These are phyloP conservation scores for Lachnellula hyalina DNA, from an alignment of 2,329 filamentous ascomycete species.

Conservation along the genomic window DNA sequence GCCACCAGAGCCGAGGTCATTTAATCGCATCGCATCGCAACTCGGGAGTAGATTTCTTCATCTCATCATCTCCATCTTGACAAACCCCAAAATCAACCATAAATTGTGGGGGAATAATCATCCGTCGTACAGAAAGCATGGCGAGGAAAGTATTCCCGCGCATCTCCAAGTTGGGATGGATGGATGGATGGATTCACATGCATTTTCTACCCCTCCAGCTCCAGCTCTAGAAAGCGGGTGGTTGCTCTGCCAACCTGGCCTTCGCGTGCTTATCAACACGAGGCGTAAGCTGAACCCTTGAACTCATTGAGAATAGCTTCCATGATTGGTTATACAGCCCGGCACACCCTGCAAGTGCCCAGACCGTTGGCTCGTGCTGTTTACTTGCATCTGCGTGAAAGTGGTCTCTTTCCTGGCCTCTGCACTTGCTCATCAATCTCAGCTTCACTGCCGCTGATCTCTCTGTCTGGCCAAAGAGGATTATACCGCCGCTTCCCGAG, in stretches of 20 bases:
- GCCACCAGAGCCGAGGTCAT: no score
- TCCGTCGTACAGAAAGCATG: no score
- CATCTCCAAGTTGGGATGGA: no score
- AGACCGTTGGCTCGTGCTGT: conserved; percentile 11
- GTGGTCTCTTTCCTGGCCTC: conserved; percentile 14
- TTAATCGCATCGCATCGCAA: no score
- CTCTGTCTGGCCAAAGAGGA: background rate
- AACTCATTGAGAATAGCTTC: background rate
- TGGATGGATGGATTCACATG: no score
- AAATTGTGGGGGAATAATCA: no score
- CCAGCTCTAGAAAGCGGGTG: background rate
- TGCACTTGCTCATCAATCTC: conserved; percentile 6
- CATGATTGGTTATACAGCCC: conserved; percentile 8
- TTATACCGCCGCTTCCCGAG: background rate
- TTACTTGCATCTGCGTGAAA: conserved; percentile 6
- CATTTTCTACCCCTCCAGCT: background rate
- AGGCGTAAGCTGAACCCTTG: conserved; percentile 1
- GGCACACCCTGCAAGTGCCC: background rate
- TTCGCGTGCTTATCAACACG: conserved; percentile 1
- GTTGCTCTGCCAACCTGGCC: conserved; percentile 8
- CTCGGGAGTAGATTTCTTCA: no score
- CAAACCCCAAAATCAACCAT: no score
- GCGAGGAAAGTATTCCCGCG: no score
- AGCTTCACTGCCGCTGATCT: background rate
- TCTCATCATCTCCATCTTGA: no score